phyloP scores from a whole-genome alignment of 352 stramenopile genomes.

The Phytophthora cryptogea region DNA sequence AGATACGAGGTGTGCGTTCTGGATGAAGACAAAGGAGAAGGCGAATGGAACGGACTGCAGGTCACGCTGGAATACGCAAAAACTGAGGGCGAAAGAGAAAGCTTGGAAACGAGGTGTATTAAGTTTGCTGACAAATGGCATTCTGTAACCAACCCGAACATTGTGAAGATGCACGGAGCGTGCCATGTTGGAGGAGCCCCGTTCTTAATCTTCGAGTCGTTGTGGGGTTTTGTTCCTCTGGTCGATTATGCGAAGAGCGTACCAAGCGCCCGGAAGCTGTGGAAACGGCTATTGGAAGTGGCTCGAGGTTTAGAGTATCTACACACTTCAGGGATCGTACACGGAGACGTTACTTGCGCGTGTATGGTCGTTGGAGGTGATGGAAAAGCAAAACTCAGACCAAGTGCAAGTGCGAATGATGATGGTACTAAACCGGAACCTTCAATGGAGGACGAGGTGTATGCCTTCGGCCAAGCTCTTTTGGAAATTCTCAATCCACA shows the following conservation, averaged over 20 bases:
- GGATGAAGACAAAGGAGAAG: not conserved
- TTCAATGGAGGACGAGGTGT: conserved; percentile 23
- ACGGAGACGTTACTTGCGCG: conserved; percentile 14
- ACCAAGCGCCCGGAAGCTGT: conserved; percentile 14
- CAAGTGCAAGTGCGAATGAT: not conserved
- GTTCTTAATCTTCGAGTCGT: conserved; percentile 33
- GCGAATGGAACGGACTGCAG: conserved; percentile 30
- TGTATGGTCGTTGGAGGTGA: conserved; percentile 21
- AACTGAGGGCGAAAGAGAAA: not conserved
- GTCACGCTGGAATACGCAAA: conserved; percentile 17
- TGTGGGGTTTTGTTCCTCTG: conserved; percentile 14
- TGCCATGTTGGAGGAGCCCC: conserved; percentile 31
- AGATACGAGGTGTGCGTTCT: conserved; percentile 22
- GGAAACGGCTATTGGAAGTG: conserved; percentile 30
- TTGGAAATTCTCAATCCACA: conserved; percentile 9
- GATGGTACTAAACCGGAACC: not conserved
- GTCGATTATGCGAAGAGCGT: conserved; percentile 13
- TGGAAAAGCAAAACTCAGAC: conserved; percentile 32
- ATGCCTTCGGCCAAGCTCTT: conserved; percentile 20
- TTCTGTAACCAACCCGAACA: conserved; percentile 11
- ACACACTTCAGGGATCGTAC: conserved; percentile 16
- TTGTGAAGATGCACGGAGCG: conserved; percentile 28
- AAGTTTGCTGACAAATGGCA: conserved; percentile 19
- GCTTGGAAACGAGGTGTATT: not conserved
- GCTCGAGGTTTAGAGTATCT: conserved; percentile 31